A percentile compares a stretch with the other conserved stretches of the same genome.
These are phyloP conservation scores for Tremella yokohamensis DNA, from an alignment of 768 basidiomycete genomes.

Conservation along the genomic window DNA sequence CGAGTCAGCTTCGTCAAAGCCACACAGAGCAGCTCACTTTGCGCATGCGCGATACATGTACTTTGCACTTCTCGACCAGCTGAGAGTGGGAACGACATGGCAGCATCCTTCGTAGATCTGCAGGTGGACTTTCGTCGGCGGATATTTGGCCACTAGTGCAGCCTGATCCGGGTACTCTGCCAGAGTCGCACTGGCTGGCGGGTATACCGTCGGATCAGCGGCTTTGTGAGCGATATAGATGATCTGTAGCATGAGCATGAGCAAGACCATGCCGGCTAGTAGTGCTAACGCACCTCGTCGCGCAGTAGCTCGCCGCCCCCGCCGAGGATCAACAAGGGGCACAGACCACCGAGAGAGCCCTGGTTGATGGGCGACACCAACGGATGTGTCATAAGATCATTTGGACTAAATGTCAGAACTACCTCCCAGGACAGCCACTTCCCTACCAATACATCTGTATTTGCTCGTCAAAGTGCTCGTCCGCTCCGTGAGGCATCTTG, in stretches of 20 bases:
- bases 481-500: conserved; percentile 31
- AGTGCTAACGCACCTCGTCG: conserved; percentile 2
- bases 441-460: conserved; percentile 48
- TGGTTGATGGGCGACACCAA: conserved; percentile 46
- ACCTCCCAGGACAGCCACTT: background rate
- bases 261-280: conserved; percentile 34
- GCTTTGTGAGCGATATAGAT: conserved; percentile 48
- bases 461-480: conserved; percentile 38
- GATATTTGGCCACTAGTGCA: conserved; percentile 36
- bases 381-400: conserved; percentile 46
- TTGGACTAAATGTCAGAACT: conserved; percentile 24
- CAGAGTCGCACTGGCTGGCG: conserved; percentile 26
- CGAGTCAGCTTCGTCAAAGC: conserved; percentile 9
- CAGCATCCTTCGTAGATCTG: conserved; percentile 48
- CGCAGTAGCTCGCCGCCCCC: background rate
- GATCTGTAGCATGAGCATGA: conserved; percentile 44
- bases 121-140: conserved; percentile 47
- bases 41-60: conserved; percentile 45
- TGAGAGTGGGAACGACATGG: conserved; percentile 44
- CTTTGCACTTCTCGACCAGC: conserved; percentile 39
- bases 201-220: conserved; percentile 38
- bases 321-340: conserved; percentile 39
- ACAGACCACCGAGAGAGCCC: conserved; percentile 48
- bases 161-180: conserved; percentile 41
- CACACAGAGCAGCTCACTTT: conserved; percentile 28